These are phyloP conservation scores for Chaetomium fimeti DNA, from an alignment of 495 filamentous ascomycete species.

Conservation along the genomic window DNA sequence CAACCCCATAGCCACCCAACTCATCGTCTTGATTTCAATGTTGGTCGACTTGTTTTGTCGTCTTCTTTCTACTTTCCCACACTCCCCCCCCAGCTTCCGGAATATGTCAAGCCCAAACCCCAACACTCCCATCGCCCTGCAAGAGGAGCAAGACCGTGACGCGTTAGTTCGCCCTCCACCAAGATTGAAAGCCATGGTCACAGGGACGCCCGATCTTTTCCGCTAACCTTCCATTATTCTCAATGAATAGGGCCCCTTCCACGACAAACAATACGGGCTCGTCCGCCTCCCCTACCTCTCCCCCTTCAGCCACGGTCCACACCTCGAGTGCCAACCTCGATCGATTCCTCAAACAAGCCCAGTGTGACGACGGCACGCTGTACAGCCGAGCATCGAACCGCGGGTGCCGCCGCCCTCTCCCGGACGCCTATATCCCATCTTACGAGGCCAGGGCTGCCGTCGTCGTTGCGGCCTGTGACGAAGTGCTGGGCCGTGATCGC, in stretches of 20 bases:
- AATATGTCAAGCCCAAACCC: too few species aligned
- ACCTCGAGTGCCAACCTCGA: conserved; percentile 3
- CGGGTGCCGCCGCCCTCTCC: background rate
- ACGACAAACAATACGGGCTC: background rate
- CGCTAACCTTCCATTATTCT: too few species aligned
- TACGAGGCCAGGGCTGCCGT: conserved; percentile 1
- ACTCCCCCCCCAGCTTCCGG: too few species aligned
- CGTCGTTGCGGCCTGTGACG: background rate
- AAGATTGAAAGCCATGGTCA: too few species aligned
- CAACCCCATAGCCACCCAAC: too few species aligned
- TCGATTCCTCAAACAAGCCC: conserved; percentile 8
- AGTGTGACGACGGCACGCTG: conserved; percentile 4
- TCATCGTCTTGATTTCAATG: too few species aligned
- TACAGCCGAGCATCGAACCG: background rate
- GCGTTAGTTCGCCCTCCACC: too few species aligned
- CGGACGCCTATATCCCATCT: background rate
- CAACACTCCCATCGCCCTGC: too few species aligned
- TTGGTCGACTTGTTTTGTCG: too few species aligned
- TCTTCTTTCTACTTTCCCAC: too few species aligned
- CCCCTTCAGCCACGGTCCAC: background rate
- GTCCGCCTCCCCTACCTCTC: background rate
- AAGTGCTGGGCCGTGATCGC: background rate
- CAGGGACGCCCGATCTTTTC: too few species aligned
- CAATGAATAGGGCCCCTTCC: background rate
- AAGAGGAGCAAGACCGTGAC: too few species aligned